Evolutionary conservation across 495 filamentous ascomycete genomes (phyloP).

Genomic region (Tirmania nivea): DNA sequence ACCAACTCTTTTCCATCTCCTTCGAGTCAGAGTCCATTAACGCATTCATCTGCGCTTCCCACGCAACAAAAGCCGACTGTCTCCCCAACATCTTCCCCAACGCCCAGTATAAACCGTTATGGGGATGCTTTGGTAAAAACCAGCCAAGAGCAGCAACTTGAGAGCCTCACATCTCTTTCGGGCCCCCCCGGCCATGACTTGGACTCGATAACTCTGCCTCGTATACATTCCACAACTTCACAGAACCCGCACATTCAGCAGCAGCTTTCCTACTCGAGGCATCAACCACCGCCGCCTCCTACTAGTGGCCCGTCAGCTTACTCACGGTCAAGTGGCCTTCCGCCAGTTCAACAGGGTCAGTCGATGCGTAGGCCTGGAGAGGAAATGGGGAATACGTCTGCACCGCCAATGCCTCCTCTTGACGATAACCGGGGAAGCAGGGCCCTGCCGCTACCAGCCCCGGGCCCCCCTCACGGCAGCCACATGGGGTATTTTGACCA

Average conservation of each 20-base stretch:
- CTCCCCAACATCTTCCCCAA: slow-evolving; percentile 5
- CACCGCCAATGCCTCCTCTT: slow-evolving; percentile 4
- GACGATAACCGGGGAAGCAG: slow-evolving; percentile 13
- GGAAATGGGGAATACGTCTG: background rate
- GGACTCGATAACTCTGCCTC: slow-evolving; percentile 13
- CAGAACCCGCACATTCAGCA: slow-evolving; percentile 18
- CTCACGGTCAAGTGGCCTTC: slow-evolving; percentile 2
- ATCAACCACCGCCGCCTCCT: slow-evolving; percentile 9
- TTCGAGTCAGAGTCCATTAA: slow-evolving; percentile 13
- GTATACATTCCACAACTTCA: slow-evolving; percentile 15
- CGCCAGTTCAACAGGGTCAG: background rate
- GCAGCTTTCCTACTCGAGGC: slow-evolving; percentile 16
- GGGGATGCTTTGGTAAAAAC: slow-evolving; percentile 11
- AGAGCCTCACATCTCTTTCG: slow-evolving; percentile 4
- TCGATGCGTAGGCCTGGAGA: slow-evolving; percentile 10
- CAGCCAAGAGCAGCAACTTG: slow-evolving; percentile 13
- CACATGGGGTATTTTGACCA: slow-evolving; percentile 18
- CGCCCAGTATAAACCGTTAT: slow-evolving; percentile 15
- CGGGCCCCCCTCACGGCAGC: slow-evolving; percentile 5
- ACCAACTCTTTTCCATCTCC: slow-evolving; percentile 14
- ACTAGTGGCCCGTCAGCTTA: slow-evolving; percentile 6
- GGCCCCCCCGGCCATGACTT: slow-evolving; percentile 1
- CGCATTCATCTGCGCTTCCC: slow-evolving; percentile 3
- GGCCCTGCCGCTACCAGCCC: slow-evolving; percentile 10
- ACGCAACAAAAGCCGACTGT: slow-evolving; percentile 5